Evolutionary conservation across 257 asterid species (phyloP).

Genomic region (Ajuga chamaepitys): DNA sequence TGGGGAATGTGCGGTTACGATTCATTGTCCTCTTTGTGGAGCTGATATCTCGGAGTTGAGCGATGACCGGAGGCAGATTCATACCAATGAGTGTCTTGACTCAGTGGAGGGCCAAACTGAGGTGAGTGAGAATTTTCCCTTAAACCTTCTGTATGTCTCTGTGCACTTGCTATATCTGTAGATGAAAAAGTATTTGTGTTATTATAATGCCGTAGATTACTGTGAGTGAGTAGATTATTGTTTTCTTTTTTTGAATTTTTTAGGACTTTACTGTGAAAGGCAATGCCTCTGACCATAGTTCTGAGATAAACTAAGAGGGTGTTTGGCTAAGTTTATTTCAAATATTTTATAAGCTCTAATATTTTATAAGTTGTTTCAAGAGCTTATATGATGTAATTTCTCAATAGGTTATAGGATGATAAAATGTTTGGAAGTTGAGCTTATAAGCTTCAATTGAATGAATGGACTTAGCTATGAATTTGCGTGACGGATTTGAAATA

Average conservation of each 20-base stretch:
- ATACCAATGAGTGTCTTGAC: conserved; percentile 86
- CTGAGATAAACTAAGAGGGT: no score
- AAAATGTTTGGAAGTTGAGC: neutral
- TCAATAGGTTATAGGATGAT: conserved; percentile 6
- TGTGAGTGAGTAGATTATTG: neutral
- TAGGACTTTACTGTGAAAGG: neutral
- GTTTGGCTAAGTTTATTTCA: no score
- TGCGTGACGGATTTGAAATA: no score
- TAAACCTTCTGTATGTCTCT: neutral
- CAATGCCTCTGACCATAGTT: neutral
- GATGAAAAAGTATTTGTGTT: neutral
- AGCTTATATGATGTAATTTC: no score
- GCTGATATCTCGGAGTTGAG: conserved; percentile 57
- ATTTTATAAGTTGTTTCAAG: no score
- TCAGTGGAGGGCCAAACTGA: conserved; percentile 32
- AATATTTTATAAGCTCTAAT: no score
- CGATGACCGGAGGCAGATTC: conserved; percentile 54
- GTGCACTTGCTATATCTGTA: neutral
- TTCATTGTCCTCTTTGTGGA: conserved; percentile 83
- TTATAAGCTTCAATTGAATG: no score
- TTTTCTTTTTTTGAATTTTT: neutral
- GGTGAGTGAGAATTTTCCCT: conserved; percentile 41
- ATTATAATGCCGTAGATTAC: neutral
- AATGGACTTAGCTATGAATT: no score
- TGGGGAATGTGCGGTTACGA: conserved; percentile 14